A percentile compares a stretch with the other conserved stretches of the same genome.
These are phyloP conservation scores for Macrophomina tecta DNA, from an alignment of 2,329 filamentous ascomycete genomes.

Conservation along the genomic window DNA sequence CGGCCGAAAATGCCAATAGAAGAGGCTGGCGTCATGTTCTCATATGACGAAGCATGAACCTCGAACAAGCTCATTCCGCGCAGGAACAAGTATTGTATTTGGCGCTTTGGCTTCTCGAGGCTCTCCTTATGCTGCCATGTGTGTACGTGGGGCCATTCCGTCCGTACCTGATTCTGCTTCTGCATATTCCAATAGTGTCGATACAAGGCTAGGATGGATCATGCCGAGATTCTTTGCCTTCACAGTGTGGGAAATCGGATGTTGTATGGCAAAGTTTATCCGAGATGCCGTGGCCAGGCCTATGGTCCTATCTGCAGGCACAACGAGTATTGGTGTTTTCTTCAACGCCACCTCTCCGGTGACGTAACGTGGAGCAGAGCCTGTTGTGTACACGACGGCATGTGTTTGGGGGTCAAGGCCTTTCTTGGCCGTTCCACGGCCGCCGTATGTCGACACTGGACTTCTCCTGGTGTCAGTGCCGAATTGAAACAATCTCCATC, in stretches of 20 bases:
- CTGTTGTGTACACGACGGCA: slow-evolving; percentile 42
- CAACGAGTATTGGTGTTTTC: slow-evolving; percentile 39
- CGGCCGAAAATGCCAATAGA: too few species aligned
- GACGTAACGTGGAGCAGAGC: background rate
- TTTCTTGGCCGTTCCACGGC: slow-evolving; percentile 43
- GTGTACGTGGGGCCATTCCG: too few species aligned
- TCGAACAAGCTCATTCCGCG: too few species aligned
- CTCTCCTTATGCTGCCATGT: too few species aligned
- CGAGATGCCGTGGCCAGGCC: slow-evolving; percentile 44
- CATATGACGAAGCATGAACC: too few species aligned
- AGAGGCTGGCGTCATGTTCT: too few species aligned
- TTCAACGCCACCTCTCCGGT: background rate
- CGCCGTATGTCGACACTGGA: slow-evolving; percentile 49
- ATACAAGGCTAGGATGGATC: slow-evolving; percentile 39
- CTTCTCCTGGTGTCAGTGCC: slow-evolving; percentile 33
- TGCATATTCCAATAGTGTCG: background rate
- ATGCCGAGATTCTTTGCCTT: slow-evolving; percentile 49
- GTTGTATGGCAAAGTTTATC: slow-evolving; percentile 49
- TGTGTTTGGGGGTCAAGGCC: slow-evolving; percentile 46
- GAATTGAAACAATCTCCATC: slow-evolving; percentile 32
- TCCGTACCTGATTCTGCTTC: background rate
- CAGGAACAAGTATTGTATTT: too few species aligned
- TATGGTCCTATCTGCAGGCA: slow-evolving; percentile 32
- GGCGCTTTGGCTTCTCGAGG: too few species aligned
- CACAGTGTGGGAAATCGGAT: slow-evolving; percentile 52